A percentile compares a stretch with the other conserved stretches of the same genome.
phyloP scores from a whole-genome alignment of 768 basidiomycete genomes.

The Dacryopinax primogenitus region DNA sequence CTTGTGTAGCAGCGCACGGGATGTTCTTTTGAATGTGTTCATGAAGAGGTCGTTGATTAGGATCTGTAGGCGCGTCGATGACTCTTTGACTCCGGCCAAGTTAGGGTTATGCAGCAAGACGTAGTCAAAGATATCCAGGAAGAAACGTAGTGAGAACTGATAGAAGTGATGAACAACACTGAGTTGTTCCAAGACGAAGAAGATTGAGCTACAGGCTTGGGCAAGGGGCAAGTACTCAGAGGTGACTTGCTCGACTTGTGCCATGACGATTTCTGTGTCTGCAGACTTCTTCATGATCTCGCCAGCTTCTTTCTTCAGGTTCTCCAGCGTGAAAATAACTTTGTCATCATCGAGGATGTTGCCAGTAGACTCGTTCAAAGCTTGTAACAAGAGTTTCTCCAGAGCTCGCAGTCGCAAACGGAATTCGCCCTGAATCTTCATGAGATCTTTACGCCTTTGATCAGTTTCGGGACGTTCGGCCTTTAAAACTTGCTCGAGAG shows the following conservation, averaged over 20 bases:
- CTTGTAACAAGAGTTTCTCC: conserved; percentile 84
- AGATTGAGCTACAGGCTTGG: conserved; percentile 89
- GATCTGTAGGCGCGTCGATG: conserved; percentile 59
- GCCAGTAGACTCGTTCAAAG: conserved; percentile 89
- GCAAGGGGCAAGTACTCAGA: conserved; percentile 88
- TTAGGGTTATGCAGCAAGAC: conserved; percentile 86
- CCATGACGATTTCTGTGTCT: conserved; percentile 92
- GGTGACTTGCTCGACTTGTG: conserved; percentile 90
- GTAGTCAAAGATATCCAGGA: conserved; percentile 97
- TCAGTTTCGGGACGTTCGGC: conserved; percentile 96
- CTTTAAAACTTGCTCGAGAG: conserved; percentile 90
- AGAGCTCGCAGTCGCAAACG: conserved; percentile 79
- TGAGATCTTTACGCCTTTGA: conserved; percentile 84
- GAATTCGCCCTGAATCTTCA: conserved; percentile 99
- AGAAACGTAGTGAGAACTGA: conserved; percentile 93
- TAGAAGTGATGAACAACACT: conserved; percentile 95
- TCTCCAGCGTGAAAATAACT: conserved; percentile 92
- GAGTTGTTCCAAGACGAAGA: conserved; percentile 92
- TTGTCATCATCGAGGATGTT: conserved; percentile 98
- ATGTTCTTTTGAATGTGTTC: conserved; percentile 74
- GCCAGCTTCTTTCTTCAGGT: conserved; percentile 87
- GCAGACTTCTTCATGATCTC: conserved; percentile 93
- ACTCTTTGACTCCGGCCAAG: conserved; percentile 63
- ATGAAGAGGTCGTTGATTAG: conserved; percentile 82
- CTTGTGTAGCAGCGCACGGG: conserved; percentile 74